Evolutionary conservation across 331 rosid species (phyloP).

Genomic region (Malus hybrid): DNA sequence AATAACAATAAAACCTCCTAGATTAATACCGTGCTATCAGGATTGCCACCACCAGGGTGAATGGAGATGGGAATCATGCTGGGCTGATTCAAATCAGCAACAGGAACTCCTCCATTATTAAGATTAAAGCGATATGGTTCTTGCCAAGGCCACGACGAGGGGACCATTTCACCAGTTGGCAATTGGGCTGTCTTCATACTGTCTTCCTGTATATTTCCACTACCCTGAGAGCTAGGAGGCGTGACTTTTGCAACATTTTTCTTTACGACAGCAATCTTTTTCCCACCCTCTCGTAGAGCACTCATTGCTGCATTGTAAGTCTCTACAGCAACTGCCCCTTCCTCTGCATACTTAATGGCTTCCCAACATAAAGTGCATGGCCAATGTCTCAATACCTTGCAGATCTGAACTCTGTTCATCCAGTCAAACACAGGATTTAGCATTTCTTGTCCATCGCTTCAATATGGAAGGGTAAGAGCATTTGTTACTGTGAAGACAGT

Average conservation of each 20-base stretch:
- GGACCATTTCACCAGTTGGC: slow-evolving; percentile 30
- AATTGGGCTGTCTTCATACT: slow-evolving; percentile 34
- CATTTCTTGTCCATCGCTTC: slow-evolving; percentile 78
- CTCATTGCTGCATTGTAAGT: slow-evolving; percentile 49
- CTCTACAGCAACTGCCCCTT: slow-evolving; percentile 58
- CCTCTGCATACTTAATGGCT: slow-evolving; percentile 68
- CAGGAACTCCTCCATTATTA: slow-evolving; percentile 50
- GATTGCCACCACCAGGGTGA: slow-evolving; percentile 41
- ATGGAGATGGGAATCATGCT: slow-evolving; percentile 45
- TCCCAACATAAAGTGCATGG: slow-evolving; percentile 61
- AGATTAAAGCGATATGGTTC: slow-evolving; percentile 49
- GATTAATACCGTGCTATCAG: slow-evolving; percentile 47
- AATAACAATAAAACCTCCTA: not conserved
- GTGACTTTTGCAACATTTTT: slow-evolving; percentile 44
- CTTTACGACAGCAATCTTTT: slow-evolving; percentile 41
- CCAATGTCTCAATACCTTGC: slow-evolving; percentile 39
- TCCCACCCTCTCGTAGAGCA: slow-evolving; percentile 50
- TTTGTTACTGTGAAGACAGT: slow-evolving; percentile 76
- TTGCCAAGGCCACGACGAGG: slow-evolving; percentile 60
- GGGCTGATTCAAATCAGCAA: slow-evolving; percentile 42
- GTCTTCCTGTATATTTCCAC: slow-evolving; percentile 49
- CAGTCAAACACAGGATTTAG: slow-evolving; percentile 28
- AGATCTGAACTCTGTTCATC: slow-evolving; percentile 38
- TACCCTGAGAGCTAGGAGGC: slow-evolving; percentile 31
- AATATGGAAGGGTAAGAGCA: slow-evolving; percentile 69